Evolutionary conservation across 306 rosid species (phyloP).

Genomic region (Lathyrus sativus): DNA sequence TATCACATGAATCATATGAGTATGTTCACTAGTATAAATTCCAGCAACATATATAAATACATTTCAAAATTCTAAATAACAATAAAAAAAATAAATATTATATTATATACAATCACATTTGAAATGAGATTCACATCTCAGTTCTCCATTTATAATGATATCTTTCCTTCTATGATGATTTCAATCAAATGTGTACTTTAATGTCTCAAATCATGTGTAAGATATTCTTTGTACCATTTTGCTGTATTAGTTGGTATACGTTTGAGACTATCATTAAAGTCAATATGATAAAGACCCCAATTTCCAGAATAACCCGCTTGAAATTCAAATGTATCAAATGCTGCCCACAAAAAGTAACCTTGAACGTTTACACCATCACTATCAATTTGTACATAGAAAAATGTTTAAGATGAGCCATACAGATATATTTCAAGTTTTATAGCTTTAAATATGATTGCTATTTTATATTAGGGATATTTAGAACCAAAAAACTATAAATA

Average conservation of each 20-base stretch:
- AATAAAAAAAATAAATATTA: too few relatives aligned
- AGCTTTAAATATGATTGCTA: background rate
- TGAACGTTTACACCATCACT: constrained; percentile 39
- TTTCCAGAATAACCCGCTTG: background rate
- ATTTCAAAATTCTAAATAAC: too few relatives aligned
- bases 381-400: background rate
- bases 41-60: too few relatives aligned
- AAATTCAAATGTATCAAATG: constrained; percentile 42
- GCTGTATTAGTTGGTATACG: constrained; percentile 20
- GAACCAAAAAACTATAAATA: background rate
- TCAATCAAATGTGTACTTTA: background rate
- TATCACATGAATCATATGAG: too few relatives aligned
- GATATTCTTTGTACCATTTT: constrained; percentile 4
- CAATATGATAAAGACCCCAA: constrained; percentile 37
- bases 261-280: constrained; percentile 32
- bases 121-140: too few relatives aligned
- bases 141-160: too few relatives aligned
- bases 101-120: too few relatives aligned
- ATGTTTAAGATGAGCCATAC: background rate
- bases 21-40: too few relatives aligned
- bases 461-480: background rate
- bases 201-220: background rate
- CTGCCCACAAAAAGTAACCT: constrained; percentile 41
- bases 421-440: background rate
- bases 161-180: too few relatives aligned